Evolutionary conservation across 1,284 basidiomycete genomes (phyloP).

Genomic region (Rhodotorula glutinis): DNA sequence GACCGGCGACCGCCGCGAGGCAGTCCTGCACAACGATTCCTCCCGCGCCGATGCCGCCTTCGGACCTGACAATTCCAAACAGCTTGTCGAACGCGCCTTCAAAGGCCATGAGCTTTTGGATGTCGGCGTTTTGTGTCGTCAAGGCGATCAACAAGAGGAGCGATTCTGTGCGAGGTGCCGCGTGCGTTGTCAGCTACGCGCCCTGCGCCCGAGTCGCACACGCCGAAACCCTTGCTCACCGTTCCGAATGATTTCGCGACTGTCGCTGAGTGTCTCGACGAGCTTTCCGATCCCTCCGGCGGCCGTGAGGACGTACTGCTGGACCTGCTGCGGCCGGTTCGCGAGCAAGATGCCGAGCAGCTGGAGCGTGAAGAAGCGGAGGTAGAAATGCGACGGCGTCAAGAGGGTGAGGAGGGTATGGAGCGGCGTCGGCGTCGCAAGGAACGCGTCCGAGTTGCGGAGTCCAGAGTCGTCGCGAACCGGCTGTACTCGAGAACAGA

Average conservation of each 20-base stretch:
- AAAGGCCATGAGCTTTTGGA: conserved; percentile 96
- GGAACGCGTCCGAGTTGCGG: conserved; percentile 67
- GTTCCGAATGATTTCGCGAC: conserved; percentile 76
- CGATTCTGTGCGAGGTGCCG: conserved; percentile 40
- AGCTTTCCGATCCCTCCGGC: conserved; percentile 66
- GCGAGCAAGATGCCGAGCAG: conserved; percentile 74
- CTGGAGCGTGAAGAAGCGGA: conserved; percentile 81
- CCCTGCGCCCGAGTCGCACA: no score
- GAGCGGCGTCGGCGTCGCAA: conserved; percentile 66
- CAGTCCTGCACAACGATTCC: conserved; percentile 84
- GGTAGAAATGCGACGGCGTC: conserved; percentile 66
- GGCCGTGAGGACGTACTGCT: conserved; percentile 82
- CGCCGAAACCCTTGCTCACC: conserved; percentile 52
- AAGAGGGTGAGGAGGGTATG: conserved; percentile 76
- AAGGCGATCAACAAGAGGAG: conserved; percentile 78
- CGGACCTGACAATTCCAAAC: conserved; percentile 79
- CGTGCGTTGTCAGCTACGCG: conserved; percentile 50
- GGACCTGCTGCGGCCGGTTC: conserved; percentile 74
- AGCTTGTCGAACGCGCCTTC: conserved; percentile 95
- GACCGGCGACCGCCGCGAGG: conserved; percentile 73
- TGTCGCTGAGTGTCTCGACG: conserved; percentile 71
- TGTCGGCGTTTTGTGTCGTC: conserved; percentile 81
- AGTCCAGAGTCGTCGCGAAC: conserved; percentile 64
- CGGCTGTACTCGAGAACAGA: conserved; percentile 43
- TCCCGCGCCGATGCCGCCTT: conserved; percentile 85